Conservation (phyloP, 495 filamentous ascomycete genomes). For the Astrocystis sublimbata region DNA sequence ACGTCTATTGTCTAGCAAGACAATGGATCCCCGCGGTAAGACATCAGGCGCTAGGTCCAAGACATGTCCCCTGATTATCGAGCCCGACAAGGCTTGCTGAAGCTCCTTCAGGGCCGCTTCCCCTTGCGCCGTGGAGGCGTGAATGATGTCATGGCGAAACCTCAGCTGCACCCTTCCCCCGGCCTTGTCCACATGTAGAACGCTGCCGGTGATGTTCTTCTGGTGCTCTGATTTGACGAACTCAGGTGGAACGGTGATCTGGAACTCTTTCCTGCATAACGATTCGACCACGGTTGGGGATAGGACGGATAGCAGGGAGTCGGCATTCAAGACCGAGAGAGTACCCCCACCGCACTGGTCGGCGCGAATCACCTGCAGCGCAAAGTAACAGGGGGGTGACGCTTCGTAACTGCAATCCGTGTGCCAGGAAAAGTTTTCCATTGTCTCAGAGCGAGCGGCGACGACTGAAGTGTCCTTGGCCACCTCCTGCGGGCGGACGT, state of each 20-base stretch:
- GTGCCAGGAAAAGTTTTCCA: slow-evolving; percentile 25
- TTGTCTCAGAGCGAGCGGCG: slow-evolving; percentile 25
- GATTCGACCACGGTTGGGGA: slow-evolving; percentile 21
- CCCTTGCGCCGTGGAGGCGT: slow-evolving; percentile 24
- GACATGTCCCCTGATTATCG: background rate
- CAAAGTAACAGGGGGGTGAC: slow-evolving; percentile 23
- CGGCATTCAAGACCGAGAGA: slow-evolving; percentile 37
- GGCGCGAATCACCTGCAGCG: slow-evolving; percentile 39
- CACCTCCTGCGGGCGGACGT: slow-evolving; percentile 29
- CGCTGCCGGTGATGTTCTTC: slow-evolving; percentile 17
- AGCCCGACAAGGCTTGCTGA: slow-evolving; percentile 6
- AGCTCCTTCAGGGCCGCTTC: slow-evolving; percentile 31
- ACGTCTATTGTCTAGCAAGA: slow-evolving; percentile 40
- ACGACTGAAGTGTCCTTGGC: slow-evolving; percentile 16
- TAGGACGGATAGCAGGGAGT: too few species aligned
- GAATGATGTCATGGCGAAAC: slow-evolving; percentile 31
- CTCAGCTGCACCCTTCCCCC: slow-evolving; percentile 29
- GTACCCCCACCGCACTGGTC: slow-evolving; percentile 42
- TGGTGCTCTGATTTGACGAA: too few species aligned
- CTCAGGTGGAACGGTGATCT: slow-evolving; percentile 37
- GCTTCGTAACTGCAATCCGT: slow-evolving; percentile 27
- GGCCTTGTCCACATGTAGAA: too few species aligned
- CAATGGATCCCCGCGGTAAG: slow-evolving; percentile 33
- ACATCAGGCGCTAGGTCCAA: slow-evolving; percentile 26
- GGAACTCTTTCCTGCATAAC: slow-evolving; percentile 26